Evolutionary conservation across 2,329 filamentous ascomycete species (phyloP).

Genomic region (Rhinocladiella similis): DNA sequence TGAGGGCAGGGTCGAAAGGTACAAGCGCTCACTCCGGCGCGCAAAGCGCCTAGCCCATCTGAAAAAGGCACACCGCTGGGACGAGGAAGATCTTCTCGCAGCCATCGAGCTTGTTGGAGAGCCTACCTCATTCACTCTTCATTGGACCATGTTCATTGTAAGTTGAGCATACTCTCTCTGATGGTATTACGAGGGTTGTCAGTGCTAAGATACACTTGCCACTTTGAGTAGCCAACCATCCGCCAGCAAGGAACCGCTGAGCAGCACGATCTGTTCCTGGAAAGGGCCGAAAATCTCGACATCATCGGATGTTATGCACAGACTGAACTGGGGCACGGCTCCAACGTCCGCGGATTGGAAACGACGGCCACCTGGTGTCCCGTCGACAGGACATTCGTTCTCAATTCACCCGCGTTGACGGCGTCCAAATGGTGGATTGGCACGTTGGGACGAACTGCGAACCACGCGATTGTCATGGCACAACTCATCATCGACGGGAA

Average conservation of each 20-base stretch:
- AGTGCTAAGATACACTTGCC: no score
- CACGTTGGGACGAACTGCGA: conserved; percentile 71
- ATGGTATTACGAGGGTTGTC: no score
- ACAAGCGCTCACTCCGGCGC: conserved; percentile 67
- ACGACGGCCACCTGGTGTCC: conserved; percentile 72
- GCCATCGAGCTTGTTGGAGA: conserved; percentile 71
- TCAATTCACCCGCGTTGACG: conserved; percentile 72
- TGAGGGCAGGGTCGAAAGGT: conserved; percentile 65
- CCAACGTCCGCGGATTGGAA: conserved; percentile 71
- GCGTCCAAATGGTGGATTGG: conserved; percentile 85
- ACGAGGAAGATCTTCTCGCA: conserved; percentile 58
- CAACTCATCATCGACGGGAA: conserved; percentile 70
- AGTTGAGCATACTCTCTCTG: conserved; percentile 54
- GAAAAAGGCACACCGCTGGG: conserved; percentile 66
- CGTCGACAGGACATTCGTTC: conserved; percentile 69
- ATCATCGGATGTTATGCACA: conserved; percentile 79
- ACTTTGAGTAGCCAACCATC: no score
- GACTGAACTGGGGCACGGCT: conserved; percentile 76
- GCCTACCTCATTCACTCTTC: conserved; percentile 70
- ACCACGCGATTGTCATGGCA: conserved; percentile 76
- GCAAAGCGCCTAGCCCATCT: conserved; percentile 69
- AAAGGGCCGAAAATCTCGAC: conserved; percentile 66
- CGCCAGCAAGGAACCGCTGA: conserved; percentile 66
- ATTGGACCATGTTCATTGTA: conserved; percentile 68
- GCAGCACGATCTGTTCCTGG: conserved; percentile 70